Base-by-base conservation (phyloP, 2,329 filamentous ascomycete species). In the Clathrospora elynae region DNA sequence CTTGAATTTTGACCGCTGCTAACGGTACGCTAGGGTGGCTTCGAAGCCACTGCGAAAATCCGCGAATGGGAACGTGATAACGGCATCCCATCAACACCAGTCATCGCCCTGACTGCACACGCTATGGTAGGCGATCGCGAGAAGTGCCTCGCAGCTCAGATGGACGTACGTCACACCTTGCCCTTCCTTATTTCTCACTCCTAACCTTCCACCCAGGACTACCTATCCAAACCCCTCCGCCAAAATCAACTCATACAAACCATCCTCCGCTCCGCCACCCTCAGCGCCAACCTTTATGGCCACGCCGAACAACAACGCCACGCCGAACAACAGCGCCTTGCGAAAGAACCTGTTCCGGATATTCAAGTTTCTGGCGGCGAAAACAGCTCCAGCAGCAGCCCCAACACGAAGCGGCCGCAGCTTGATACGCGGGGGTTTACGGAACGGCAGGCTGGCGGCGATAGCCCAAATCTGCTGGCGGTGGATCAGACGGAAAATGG, bases 41-140 rank as follows among this genome's bases (percentile, higher is more conserved):
- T 99, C 67, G 93, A 99, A 73, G 91, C 93, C 10, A 99, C 93
- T 4, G 88, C 85, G 57, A 96, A 96, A 76, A 99, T 99, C 57
- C 84, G 93, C 62, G 90, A 96, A 69, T 97, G 92, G 70, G 93
- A 99, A 71, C 84, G 86, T 47, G 87, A 85, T 53, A 82, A 89
- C 57, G 86, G 85, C 41, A 81, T 89, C 22, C 84, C 88, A 44
- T 83, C 92, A 37, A 96, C 92, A 8, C 93, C 93, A 10, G 96
- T 99, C 64, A 96, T 99, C 61, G 93, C 93, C 2, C 80, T 99
- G 30, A 99, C 93, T 9, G 93, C 93, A 1, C 93, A 99, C 73
- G 93, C 93, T 59, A 99, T 99, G 93, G 85, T 97, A 76, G 93
- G 93, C 54, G 93, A 99, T 66, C 84, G 93, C 35, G 93, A 99